Evolutionary conservation across 116 monocot species (phyloP).

Genomic region (Dioscorea cayenensis): DNA sequence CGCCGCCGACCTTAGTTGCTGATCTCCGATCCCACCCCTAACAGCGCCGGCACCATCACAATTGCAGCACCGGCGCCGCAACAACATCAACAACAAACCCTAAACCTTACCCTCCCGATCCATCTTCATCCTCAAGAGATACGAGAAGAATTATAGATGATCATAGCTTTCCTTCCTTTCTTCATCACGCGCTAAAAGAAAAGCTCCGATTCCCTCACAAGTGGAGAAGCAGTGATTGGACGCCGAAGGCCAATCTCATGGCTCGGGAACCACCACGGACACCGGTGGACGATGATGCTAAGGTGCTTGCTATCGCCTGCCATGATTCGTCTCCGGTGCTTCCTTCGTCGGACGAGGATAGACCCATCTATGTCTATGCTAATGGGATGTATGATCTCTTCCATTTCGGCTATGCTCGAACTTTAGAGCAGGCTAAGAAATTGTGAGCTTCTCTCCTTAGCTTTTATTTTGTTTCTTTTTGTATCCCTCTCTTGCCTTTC

Average conservation of each 20-base stretch:
- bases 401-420: constrained; percentile 23
- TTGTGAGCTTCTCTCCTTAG: constrained; percentile 9
- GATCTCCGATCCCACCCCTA: not conserved
- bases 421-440: constrained; percentile 30
- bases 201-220: not conserved
- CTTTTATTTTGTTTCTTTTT: not conserved
- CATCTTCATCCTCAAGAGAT: no score
- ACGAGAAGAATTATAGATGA: no score
- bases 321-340: no score
- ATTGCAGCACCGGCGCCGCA: not conserved
- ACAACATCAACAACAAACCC: constrained; percentile 18
- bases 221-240: not conserved
- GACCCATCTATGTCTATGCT: constrained; percentile 19
- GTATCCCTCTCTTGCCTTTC: no score
- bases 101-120: constrained; percentile 40
- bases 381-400: constrained; percentile 28
- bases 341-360: no score
- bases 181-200: not conserved
- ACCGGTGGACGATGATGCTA: not conserved
- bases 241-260: no score
- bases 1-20: not conserved
- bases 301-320: not conserved
- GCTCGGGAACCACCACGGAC: no score
- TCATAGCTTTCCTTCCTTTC: not conserved
- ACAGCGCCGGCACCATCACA: not conserved